phyloP scores from a whole-genome alignment of 2,329 filamentous ascomycete species.

The Fusarium sp. region DNA sequence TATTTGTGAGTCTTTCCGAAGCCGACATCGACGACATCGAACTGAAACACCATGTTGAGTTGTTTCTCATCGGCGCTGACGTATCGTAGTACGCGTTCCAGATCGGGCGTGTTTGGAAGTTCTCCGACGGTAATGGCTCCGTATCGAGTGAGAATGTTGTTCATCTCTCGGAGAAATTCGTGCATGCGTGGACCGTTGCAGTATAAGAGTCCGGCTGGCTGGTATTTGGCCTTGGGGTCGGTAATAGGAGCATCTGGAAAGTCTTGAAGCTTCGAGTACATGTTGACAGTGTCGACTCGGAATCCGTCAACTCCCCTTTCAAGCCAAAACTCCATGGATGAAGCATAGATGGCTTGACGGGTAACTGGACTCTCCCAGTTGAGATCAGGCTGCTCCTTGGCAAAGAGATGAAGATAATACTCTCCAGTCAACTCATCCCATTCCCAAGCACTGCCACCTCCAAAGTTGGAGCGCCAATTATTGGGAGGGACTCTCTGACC shows the following conservation, averaged over 20 bases:
- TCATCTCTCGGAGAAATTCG: conserved; percentile 76
- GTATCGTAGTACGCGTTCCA: conserved; percentile 67
- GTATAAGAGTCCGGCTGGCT: conserved; percentile 68
- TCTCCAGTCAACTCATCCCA: conserved; percentile 79
- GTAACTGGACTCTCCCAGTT: conserved; percentile 83
- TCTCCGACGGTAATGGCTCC: conserved; percentile 79
- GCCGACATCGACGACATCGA: conserved; percentile 72
- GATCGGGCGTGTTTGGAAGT: conserved; percentile 71
- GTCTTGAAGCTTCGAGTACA: conserved; percentile 72
- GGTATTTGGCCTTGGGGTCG: conserved; percentile 58
- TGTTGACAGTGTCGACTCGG: conserved; percentile 80
- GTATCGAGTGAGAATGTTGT: conserved; percentile 68
- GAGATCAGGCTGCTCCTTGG: conserved; percentile 82
- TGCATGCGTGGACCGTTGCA: conserved; percentile 77
- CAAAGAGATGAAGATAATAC: conserved; percentile 83
- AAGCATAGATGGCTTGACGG: conserved; percentile 76
- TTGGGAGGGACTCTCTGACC: conserved; percentile 77
- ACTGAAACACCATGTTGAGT: conserved; percentile 78
- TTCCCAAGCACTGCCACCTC: conserved; percentile 72
- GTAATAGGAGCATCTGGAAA: conserved; percentile 69
- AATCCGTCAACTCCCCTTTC: conserved; percentile 79
- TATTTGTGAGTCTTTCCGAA: conserved; percentile 63
- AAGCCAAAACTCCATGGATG: conserved; percentile 83
- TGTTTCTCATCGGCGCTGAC: conserved; percentile 69
- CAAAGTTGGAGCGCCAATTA: conserved; percentile 77